These are phyloP conservation scores for Actinomortierella ambigua DNA, from an alignment of 371 early-diverging fungal species.

Conservation along the genomic window DNA sequence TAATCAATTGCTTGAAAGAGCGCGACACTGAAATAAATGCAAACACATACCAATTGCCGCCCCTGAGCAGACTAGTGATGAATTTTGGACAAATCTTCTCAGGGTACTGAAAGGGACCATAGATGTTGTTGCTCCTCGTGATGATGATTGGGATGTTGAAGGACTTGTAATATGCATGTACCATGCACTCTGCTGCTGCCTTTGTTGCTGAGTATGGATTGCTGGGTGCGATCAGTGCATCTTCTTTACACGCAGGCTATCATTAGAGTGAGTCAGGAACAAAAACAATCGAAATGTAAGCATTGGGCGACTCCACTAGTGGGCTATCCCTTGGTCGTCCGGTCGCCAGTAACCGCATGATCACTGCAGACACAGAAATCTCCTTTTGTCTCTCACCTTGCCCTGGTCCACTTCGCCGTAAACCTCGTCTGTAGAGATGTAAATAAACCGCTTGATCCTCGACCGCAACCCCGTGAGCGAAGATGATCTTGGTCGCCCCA, in stretches of 20 bases:
- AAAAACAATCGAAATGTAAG: neutral
- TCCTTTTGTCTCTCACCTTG: conserved; percentile 33
- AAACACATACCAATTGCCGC: conserved; percentile 59
- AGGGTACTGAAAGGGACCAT: conserved; percentile 87
- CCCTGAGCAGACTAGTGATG: conserved; percentile 70
- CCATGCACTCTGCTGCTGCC: conserved; percentile 87
- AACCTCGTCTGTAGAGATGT: conserved; percentile 89
- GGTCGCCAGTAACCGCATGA: neutral
- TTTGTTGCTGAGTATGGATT: conserved; percentile 92
- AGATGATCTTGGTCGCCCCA: too few species aligned
- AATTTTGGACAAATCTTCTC: conserved; percentile 92
- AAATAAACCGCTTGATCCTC: conserved; percentile 69
- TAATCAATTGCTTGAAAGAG: too few species aligned
- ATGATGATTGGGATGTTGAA: conserved; percentile 85
- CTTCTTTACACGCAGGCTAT: conserved; percentile 74
- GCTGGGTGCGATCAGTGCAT: conserved; percentile 73
- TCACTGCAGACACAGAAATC: neutral
- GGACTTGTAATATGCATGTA: conserved; percentile 80
- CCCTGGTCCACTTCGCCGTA: conserved; percentile 79
- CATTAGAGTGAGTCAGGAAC: neutral
- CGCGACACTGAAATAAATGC: too few species aligned
- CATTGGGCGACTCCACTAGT: too few species aligned
- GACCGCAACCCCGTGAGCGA: conserved; percentile 3
- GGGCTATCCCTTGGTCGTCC: too few species aligned
- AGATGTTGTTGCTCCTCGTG: conserved; percentile 86